phyloP scores from a whole-genome alignment of 1,284 basidiomycete species.

The Ganoderma sinense region DNA sequence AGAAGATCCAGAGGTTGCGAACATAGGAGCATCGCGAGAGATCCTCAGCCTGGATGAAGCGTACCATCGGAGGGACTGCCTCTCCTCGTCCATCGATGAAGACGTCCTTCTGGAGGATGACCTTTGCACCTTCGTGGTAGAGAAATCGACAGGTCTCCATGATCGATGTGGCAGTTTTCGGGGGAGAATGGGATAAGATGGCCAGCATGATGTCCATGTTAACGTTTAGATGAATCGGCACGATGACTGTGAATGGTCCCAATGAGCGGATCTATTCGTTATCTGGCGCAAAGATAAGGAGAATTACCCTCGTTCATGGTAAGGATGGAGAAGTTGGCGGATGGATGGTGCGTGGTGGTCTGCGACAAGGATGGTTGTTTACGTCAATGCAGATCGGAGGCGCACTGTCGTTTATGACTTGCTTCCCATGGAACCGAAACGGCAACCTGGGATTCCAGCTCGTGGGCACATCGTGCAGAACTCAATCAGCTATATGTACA shows the following conservation, averaged over 20 bases:
- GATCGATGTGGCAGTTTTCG: no score
- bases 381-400: background rate
- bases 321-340: background rate
- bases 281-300: background rate
- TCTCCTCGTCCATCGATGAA: background rate
- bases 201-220: no score
- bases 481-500: background rate
- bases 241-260: constrained; percentile 6
- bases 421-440: background rate
- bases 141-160: background rate
- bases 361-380: background rate
- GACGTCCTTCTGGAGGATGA: background rate
- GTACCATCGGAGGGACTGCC: background rate
- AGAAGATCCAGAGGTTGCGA: background rate
- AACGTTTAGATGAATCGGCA: background rate
- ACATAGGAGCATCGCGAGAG: constrained; percentile 1
- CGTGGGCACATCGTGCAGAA: background rate
- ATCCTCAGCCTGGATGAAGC: background rate
- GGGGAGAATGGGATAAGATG: no score
- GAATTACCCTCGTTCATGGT: background rate
- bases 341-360: background rate
- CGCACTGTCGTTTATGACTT: background rate
- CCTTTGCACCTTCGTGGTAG: background rate
- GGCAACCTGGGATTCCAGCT: background rate
- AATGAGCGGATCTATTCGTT: background rate